Evolutionary conservation across 1,139 yeast species (phyloP), one percentile per base, ranked within the genome.

Genomic region (Lodderomyces elongisporus): DNA sequence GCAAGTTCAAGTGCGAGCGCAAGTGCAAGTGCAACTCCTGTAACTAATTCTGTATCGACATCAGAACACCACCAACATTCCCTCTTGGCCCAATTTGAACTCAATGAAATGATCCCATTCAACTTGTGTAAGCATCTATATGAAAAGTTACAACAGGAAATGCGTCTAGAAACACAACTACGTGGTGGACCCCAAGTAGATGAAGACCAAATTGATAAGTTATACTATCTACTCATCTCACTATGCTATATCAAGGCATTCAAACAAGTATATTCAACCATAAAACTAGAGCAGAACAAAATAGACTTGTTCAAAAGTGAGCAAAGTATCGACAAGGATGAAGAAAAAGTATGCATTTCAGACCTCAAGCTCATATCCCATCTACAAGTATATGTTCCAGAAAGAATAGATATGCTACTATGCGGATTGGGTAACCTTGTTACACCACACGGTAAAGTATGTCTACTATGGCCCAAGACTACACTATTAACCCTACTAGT

Each of bases 391-490:
- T 25, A 35, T 16, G 37, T 36, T 5, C 39, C 39, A 6, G 39
- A 36, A 27, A 10, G 39, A 27, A 28, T 36, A 2, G 33, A 36
- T 17, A 34, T 36, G 15, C 27, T 36, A 10, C 15, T 36, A 12
- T 30, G 34, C 5, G 37, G 37, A 3, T 27, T 36, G 14, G 39
- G 38, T 2, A 33, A 35, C 25, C 25, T 35, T 12, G 28, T 10
- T 10, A 20, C 25, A 17, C 30, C 38, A 9, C 18, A 22, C 5
- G 29, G 22, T 10, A 10, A 20, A 20, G 22, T 20, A 7, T 8
- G 10, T 7, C 7, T 20, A 7, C 10, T 20, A 17, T 22, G 38
- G 36, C 38, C 38, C 3, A 9, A 27, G 5, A 33, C 33, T 8
- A 35, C 38, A 3, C 27, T 29, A 13, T 29, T 27, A 16, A 35